Conservation (phyloP, 169 alveolate genomes). For the Cryptosporidium sp. region DNA sequence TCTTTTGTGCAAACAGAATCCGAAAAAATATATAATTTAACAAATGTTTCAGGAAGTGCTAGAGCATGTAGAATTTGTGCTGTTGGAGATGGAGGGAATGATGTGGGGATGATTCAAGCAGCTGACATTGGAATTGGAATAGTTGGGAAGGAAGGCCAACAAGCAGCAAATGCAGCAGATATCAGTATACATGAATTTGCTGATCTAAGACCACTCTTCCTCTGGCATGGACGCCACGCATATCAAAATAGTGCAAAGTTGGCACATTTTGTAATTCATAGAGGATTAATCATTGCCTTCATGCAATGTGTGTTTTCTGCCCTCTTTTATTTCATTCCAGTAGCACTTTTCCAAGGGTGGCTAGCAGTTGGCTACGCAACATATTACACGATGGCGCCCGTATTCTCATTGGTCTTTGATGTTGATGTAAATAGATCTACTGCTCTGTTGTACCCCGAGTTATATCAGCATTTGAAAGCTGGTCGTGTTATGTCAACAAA, state of each 20-base stretch:
- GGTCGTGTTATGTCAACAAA: conserved; percentile 94
- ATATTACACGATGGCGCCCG: conserved; percentile 95
- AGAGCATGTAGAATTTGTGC: conserved; percentile 88
- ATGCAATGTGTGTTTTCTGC: conserved; percentile 92
- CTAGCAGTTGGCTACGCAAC: conserved; percentile 98
- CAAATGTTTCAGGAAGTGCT: conserved; percentile 25
- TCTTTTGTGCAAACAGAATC: conserved; percentile 30
- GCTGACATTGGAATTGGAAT: conserved; percentile 96
- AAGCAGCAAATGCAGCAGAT: conserved; percentile 97
- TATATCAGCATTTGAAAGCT: conserved; percentile 91
- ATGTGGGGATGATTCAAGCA: conserved; percentile 98
- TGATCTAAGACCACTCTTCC: conserved; percentile 89
- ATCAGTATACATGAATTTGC: conserved; percentile 94
- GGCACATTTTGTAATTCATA: conserved; percentile 95
- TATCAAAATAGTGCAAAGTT: conserved; percentile 94
- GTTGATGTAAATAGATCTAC: conserved; percentile 89
- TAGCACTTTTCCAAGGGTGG: conserved; percentile 97
- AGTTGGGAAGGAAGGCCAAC: conserved; percentile 96
- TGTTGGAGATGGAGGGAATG: conserved; percentile 99
- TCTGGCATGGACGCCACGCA: conserved; percentile 97
- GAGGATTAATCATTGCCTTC: conserved; percentile 95
- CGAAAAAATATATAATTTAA: neutral
- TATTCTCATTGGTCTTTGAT: conserved; percentile 93
- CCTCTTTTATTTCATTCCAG: conserved; percentile 92
- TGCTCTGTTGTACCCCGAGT: conserved; percentile 92